Evolutionary conservation across 495 filamentous ascomycete genomes (phyloP).

Genomic region (Trichocladium antarcticum): DNA sequence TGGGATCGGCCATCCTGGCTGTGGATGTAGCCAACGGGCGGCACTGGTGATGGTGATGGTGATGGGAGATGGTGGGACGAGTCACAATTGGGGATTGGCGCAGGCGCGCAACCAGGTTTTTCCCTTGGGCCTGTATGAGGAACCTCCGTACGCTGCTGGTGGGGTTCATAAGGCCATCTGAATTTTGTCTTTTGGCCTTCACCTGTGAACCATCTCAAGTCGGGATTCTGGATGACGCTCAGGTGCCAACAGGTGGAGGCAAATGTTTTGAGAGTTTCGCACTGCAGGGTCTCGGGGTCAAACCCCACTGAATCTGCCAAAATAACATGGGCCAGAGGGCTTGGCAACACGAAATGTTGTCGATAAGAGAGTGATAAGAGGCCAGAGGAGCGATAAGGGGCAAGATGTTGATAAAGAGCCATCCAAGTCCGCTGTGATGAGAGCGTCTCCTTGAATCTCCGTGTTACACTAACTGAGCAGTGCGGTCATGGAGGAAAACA

Average conservation of each 20-base stretch:
- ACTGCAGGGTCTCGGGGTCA: background rate
- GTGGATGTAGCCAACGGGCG: background rate
- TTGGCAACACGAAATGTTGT: slow-evolving; percentile 1
- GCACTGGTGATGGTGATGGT: background rate
- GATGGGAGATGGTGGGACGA: background rate
- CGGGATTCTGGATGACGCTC: background rate
- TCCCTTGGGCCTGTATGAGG: slow-evolving; percentile 1
- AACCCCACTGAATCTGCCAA: background rate
- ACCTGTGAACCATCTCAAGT: background rate
- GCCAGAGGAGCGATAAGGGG: background rate
- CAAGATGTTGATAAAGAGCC: background rate
- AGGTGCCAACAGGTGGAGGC: slow-evolving; percentile 4
- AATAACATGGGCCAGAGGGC: background rate
- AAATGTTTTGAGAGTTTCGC: background rate
- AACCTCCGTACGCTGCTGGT: background rate
- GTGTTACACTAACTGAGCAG: too few species aligned
- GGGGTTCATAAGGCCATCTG: slow-evolving; percentile 6
- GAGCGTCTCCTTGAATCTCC: too few species aligned
- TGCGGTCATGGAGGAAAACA: slow-evolving; percentile 31
- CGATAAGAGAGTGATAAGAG: background rate
- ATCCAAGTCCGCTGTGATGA: background rate
- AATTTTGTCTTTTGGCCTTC: background rate
- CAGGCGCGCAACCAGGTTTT: background rate
- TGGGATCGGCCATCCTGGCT: slow-evolving; percentile 19
- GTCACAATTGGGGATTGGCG: background rate